Evolutionary conservation across 2,329 filamentous ascomycete genomes (phyloP).

Genomic region (Aschersonia sp.): DNA sequence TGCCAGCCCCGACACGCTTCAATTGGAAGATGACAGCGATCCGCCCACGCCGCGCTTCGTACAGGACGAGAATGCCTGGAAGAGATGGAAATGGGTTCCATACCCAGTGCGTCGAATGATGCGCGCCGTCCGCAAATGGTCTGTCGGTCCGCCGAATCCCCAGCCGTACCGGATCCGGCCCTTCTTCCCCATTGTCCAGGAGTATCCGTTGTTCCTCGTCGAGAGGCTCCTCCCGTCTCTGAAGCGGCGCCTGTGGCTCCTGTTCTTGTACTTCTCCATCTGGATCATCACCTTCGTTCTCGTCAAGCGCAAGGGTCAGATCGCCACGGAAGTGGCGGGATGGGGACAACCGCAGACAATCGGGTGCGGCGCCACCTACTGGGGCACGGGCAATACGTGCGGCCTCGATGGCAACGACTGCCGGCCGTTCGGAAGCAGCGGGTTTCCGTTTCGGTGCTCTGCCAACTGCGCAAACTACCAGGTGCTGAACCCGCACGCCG

Average conservation of each 20-base stretch:
- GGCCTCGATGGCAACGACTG: constrained; percentile 62
- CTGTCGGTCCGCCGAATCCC: constrained; percentile 39
- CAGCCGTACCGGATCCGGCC: constrained; percentile 35
- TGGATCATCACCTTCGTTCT: constrained; percentile 60
- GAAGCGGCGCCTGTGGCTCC: constrained; percentile 42
- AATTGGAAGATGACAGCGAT: constrained; percentile 26
- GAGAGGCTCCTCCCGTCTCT: constrained; percentile 45
- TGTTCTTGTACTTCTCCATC: constrained; percentile 43
- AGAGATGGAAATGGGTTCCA: constrained; percentile 43
- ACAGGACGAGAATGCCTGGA: constrained; percentile 33
- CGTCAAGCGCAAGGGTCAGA: constrained; percentile 48
- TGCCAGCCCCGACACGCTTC: constrained; percentile 19
- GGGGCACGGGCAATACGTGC: constrained; percentile 56
- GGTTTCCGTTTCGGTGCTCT: constrained; percentile 61
- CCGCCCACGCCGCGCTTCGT: constrained; percentile 44
- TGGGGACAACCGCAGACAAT: constrained; percentile 54
- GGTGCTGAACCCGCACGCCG: constrained; percentile 58
- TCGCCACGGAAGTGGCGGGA: constrained; percentile 45
- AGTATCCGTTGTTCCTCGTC: constrained; percentile 48
- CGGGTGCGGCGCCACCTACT: constrained; percentile 54
- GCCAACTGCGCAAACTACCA: constrained; percentile 53
- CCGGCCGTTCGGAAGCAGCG: constrained; percentile 56
- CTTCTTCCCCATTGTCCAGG: constrained; percentile 51
- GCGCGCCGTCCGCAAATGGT: constrained; percentile 31
- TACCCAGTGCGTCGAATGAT: constrained; percentile 34